phyloP scores from a whole-genome alignment of 2,329 filamentous ascomycete species.

The Epichloe festucae region DNA sequence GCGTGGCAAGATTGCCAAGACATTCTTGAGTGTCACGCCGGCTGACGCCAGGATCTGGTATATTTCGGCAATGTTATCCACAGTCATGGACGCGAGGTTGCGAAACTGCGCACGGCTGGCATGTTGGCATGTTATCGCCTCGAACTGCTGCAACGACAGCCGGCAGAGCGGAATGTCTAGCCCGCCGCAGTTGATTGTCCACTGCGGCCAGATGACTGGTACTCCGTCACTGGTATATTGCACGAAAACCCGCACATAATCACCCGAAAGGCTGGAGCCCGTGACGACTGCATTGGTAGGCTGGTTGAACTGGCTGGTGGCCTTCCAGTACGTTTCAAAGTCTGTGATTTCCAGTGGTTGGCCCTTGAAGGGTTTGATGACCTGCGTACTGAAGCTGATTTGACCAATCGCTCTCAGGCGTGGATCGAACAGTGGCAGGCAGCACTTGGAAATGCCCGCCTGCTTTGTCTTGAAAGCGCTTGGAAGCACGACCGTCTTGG shows the following conservation, averaged over 20 bases:
- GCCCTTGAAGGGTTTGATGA: slow-evolving; percentile 91
- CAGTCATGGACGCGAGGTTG: slow-evolving; percentile 30
- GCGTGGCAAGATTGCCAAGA: slow-evolving; percentile 59
- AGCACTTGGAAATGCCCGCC: slow-evolving; percentile 60
- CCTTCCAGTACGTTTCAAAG: slow-evolving; percentile 99
- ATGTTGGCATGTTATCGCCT: slow-evolving; percentile 33
- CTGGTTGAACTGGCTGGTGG: slow-evolving; percentile 82
- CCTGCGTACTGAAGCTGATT: slow-evolving; percentile 86
- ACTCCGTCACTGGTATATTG: slow-evolving; percentile 82
- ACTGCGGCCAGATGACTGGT: slow-evolving; percentile 76
- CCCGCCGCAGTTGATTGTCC: slow-evolving; percentile 63
- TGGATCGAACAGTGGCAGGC: slow-evolving; percentile 84
- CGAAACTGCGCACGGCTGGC: slow-evolving; percentile 30
- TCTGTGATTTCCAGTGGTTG: slow-evolving; percentile 92
- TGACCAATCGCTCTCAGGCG: slow-evolving; percentile 84
- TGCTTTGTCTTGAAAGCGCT: slow-evolving; percentile 66
- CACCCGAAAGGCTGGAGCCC: slow-evolving; percentile 87
- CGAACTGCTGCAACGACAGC: slow-evolving; percentile 62
- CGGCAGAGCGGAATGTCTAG: slow-evolving; percentile 74
- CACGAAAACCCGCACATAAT: slow-evolving; percentile 84
- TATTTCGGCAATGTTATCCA: slow-evolving; percentile 47
- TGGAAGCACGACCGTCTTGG: slow-evolving; percentile 83
- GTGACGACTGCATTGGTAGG: slow-evolving; percentile 75
- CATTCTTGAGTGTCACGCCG: slow-evolving; percentile 68
- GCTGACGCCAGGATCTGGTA: slow-evolving; percentile 62